Evolutionary conservation across 2,329 filamentous ascomycete genomes (phyloP).

Genomic region (Hymenoscyphus scutula): DNA sequence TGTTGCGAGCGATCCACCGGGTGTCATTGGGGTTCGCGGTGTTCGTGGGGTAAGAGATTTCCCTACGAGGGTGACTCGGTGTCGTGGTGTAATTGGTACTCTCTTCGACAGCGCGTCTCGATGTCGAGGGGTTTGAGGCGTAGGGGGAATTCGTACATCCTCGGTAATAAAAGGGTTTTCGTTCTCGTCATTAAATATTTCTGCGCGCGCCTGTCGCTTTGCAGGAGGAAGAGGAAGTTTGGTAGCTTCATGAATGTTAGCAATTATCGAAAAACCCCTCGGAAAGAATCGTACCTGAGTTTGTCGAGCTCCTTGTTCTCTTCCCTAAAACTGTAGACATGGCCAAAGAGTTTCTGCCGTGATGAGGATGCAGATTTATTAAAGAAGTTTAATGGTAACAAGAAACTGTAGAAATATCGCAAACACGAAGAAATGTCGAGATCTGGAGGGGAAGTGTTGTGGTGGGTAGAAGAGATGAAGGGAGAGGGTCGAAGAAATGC

Average conservation of each 20-base stretch:
- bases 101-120: constrained; percentile 71
- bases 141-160: constrained; percentile 55
- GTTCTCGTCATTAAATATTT: constrained; percentile 63
- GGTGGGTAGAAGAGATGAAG: neutral
- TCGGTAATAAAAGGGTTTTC: constrained; percentile 56
- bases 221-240: constrained; percentile 36
- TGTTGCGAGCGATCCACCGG: constrained; percentile 62
- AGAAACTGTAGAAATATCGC: constrained; percentile 4
- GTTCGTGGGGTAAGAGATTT: constrained; percentile 76
- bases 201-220: constrained; percentile 44
- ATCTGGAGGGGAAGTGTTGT: neutral
- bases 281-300: constrained; percentile 37
- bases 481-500: neutral
- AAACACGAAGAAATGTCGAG: neutral
- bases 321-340: constrained; percentile 47
- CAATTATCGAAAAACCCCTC: neutral
- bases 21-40: constrained; percentile 70
- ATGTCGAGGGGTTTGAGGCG: constrained; percentile 73
- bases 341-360: constrained; percentile 20
- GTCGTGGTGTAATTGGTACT: constrained; percentile 75
- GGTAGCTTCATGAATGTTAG: constrained; percentile 25
- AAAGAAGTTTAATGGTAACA: neutral
- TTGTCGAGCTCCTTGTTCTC: constrained; percentile 41
- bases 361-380: neutral
- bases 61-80: constrained; percentile 75